Evolutionary conservation across 495 filamentous ascomycete species (phyloP), one percentile per base, ranked within the genome.

Genomic region (Hyaloscypha bicolor): DNA sequence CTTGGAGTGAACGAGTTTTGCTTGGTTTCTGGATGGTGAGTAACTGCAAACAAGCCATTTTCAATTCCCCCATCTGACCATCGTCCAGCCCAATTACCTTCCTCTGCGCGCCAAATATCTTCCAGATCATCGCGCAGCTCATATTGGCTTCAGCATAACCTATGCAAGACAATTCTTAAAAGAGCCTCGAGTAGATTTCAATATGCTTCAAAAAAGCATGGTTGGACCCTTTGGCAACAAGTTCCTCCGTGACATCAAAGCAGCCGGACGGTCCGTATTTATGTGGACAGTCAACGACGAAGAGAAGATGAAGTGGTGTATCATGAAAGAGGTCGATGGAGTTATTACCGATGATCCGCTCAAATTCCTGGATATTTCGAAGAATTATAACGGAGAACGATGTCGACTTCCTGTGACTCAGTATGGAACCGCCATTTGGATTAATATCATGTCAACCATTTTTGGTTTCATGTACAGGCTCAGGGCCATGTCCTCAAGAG

Each of bases 211-310:
- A 64, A 78, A 82, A 48, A 74, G 85, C 37, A 81, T 97, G 53
- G 83, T 92, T 58, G 85, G 88, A 0, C 89, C 89, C 0, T 68
- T 77, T 60, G 91, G 93, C 1, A 66, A 77, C 9, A 76, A 75
- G 2, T 95, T 97, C 78, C 63, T 92, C 14, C 81, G 82, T 2
- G 85, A 91, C 25, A 83, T 83, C 9, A 80, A 80, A 53, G 74
- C 76, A 62, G 76, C 79, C 6, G 79, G 80, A 21, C 84, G 90
- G 22, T 80, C 82, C 14, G 76, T 97, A 9, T 90, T 87, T 71
- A 79, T 86, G 1, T 98, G 94, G 94, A 97, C 94, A 0, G 91
- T 96, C 25, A 96, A 97, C 69, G 85, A 88, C 4, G 83, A 84
- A 61, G 75, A 77, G 14, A 80, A 85, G 73, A 97, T 97, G 93